Percentiles rank a stretch among this genome's conserved stretches.
These are phyloP conservation scores for Botrytis paeoniae DNA, from an alignment of 2,329 filamentous ascomycete genomes.

Conservation along the genomic window DNA sequence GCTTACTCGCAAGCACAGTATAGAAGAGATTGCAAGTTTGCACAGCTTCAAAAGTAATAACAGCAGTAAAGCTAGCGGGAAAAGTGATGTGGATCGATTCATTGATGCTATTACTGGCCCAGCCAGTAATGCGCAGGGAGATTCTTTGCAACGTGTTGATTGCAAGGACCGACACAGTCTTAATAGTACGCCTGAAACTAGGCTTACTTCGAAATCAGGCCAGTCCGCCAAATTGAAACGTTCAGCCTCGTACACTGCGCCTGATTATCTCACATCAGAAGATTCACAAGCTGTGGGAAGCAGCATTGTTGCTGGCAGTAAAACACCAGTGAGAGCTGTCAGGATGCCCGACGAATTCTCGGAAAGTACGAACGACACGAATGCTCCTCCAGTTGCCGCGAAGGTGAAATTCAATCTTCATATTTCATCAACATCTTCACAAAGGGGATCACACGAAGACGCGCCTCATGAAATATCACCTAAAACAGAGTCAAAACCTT, in stretches of 20 bases:
- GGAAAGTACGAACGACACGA: background rate
- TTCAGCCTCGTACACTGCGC: constrained; percentile 28
- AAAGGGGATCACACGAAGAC: background rate
- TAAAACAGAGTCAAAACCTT: background rate
- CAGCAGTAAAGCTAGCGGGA: constrained; percentile 33
- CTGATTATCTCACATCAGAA: constrained; percentile 24
- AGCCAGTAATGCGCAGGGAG: constrained; percentile 43
- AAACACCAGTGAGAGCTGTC: constrained; percentile 44
- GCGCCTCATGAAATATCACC: background rate
- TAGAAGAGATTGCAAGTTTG: constrained; percentile 30
- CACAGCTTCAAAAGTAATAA: constrained; percentile 33
- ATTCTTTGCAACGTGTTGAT: constrained; percentile 30
- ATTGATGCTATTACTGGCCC: constrained; percentile 70
- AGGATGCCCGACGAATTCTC: constrained; percentile 45
- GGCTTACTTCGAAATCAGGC: background rate
- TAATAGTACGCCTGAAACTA: constrained; percentile 9
- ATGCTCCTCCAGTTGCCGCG: constrained; percentile 13
- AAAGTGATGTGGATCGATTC: constrained; percentile 65
- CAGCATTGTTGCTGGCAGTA: constrained; percentile 41
- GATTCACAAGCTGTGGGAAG: constrained; percentile 41
- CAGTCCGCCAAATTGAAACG: constrained; percentile 23
- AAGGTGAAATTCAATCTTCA: constrained; percentile 27
- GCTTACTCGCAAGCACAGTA: constrained; percentile 25
- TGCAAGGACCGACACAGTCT: constrained; percentile 27
- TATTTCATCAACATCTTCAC: constrained; percentile 15